Percentiles rank a stretch among this genome's conserved stretches.
Evolutionary conservation across 129 eudicot genomes (phyloP).

Genomic region (Mikania micrantha): DNA sequence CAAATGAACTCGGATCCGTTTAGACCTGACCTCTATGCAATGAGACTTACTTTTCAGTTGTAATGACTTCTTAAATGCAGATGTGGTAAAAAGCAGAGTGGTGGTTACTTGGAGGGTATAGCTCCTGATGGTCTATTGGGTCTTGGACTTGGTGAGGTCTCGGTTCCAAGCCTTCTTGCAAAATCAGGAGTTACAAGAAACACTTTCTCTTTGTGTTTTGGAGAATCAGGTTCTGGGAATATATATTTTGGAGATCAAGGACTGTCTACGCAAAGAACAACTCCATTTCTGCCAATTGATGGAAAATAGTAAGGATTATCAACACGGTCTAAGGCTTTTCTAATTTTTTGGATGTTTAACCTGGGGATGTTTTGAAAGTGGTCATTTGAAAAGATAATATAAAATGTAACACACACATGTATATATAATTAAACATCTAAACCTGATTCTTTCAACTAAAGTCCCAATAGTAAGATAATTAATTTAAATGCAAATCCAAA

Average conservation of each 20-base stretch:
- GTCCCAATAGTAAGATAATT: neutral
- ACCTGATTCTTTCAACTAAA: neutral
- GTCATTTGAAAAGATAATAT: neutral
- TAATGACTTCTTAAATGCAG: conserved; percentile 32
- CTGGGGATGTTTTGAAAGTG: conserved; percentile 3
- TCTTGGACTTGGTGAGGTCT: conserved; percentile 71
- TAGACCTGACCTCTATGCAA: neutral
- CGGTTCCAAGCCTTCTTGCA: conserved; percentile 85
- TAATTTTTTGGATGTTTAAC: neutral
- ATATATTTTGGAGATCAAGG: conserved; percentile 93
- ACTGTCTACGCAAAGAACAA: conserved; percentile 47
- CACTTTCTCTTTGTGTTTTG: conserved; percentile 83
- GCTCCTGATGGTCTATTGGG: conserved; percentile 99
- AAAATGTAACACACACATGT: neutral
- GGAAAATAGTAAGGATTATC: conserved; percentile 58
- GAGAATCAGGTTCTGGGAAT: conserved; percentile 79
- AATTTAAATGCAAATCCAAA: neutral
- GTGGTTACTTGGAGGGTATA: conserved; percentile 83
- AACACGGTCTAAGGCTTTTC: conserved; percentile 4
- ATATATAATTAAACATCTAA: neutral
- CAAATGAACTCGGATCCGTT: neutral
- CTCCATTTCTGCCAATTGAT: conserved; percentile 60
- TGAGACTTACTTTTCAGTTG: neutral
- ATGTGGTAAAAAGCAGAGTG: conserved; percentile 94
- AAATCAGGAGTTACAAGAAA: conserved; percentile 62